Percentiles rank a stretch among this genome's conserved stretches.
Conservation (phyloP, 352 stramenopile genomes). For the Elongisporangium undulatum region DNA sequence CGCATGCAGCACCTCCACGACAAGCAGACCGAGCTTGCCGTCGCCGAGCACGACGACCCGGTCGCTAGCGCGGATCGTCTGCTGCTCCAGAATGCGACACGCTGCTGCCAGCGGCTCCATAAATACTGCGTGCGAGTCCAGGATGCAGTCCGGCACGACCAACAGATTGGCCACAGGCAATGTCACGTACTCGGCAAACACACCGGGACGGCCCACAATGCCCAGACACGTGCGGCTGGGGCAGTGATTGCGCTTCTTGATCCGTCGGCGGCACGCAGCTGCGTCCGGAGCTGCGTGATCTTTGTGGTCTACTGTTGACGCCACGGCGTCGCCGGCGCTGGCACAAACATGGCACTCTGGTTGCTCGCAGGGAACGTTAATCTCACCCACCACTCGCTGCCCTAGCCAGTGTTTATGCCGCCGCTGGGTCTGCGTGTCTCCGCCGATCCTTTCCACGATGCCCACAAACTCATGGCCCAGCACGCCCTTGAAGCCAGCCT, state of each 20-base stretch:
- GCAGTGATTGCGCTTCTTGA: conserved; percentile 81
- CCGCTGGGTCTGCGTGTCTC: conserved; percentile 12
- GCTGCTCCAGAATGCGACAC: conserved; percentile 83
- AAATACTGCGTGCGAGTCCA: conserved; percentile 77
- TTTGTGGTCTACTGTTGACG: conserved; percentile 4
- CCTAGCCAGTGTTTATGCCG: conserved; percentile 38
- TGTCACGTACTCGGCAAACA: conserved; percentile 83
- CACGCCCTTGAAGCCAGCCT: conserved; percentile 54
- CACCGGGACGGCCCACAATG: conserved; percentile 76
- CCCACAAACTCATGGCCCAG: conserved; percentile 91
- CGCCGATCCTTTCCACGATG: conserved; percentile 62
- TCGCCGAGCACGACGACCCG: conserved; percentile 83
- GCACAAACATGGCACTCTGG: conserved; percentile 34
- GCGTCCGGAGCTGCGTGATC: background rate
- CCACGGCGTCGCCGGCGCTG: conserved; percentile 1
- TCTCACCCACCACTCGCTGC: conserved; percentile 88
- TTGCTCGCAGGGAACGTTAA: conserved; percentile 85
- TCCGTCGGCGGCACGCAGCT: background rate
- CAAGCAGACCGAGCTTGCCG: conserved; percentile 85
- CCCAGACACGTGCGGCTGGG: conserved; percentile 78
- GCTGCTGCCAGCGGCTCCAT: conserved; percentile 84
- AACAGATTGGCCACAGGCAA: conserved; percentile 80
- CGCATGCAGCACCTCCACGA: conserved; percentile 74
- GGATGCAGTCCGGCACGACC: conserved; percentile 58
- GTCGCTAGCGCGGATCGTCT: conserved; percentile 44